A percentile compares a stretch with the other conserved stretches of the same genome.
phyloP scores from a whole-genome alignment of 2,329 filamentous ascomycete genomes.

The Aaosphaeria arxii region DNA sequence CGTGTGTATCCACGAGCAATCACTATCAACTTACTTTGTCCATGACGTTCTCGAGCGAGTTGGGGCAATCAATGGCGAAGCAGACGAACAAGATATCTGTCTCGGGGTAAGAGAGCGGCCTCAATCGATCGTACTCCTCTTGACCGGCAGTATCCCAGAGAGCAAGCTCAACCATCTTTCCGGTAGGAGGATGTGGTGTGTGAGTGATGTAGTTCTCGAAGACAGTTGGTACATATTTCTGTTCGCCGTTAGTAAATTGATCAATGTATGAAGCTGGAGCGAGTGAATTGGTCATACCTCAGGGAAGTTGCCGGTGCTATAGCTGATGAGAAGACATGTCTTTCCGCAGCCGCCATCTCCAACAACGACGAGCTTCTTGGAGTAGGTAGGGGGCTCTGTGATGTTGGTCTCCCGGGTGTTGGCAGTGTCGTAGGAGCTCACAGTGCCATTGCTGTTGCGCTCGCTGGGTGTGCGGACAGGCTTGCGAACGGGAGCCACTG shows the following conservation, averaged over 20 bases:
- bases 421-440: constrained; percentile 78
- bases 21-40: constrained; percentile 72
- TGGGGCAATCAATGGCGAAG: constrained; percentile 98
- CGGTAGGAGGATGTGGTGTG: constrained; percentile 79
- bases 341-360: constrained; percentile 98
- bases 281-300: constrained; percentile 64
- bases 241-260: no score
- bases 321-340: constrained; percentile 97
- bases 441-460: constrained; percentile 83
- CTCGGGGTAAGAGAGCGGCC: constrained; percentile 95
- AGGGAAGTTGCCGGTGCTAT: constrained; percentile 97
- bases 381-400: constrained; percentile 88
- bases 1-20: not conserved
- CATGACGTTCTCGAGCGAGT: constrained; percentile 96
- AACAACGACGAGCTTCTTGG: constrained; percentile 99
- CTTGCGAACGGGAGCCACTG: constrained; percentile 31
- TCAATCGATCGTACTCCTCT: constrained; percentile 95
- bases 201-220: constrained; percentile 99
- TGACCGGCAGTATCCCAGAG: constrained; percentile 98
- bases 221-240: constrained; percentile 99
- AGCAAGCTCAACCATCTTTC: constrained; percentile 93
- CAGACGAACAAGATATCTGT: constrained; percentile 98
- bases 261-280: no score
- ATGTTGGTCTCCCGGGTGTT: constrained; percentile 78
- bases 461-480: constrained; percentile 54